Evolutionary conservation across 805 yeast genomes (phyloP), one percentile per base, ranked within the genome.

Genomic region (Kodamaea sagamina): DNA sequence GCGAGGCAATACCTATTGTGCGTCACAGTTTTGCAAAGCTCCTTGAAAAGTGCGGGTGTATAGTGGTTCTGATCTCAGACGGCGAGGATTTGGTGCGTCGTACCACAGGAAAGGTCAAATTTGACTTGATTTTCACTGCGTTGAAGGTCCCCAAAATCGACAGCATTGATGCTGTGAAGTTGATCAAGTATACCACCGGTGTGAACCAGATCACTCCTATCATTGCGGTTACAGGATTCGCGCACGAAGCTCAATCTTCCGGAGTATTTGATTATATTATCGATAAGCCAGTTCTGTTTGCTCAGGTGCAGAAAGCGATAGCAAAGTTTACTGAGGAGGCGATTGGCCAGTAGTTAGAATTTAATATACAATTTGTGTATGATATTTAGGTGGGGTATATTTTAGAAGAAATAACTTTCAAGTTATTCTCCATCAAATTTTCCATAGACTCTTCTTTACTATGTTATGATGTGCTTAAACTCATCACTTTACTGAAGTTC

Each of bases 1-100:
- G 97, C 62, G 96, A 89, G 54, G 89, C 93, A 2, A 86, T 87
- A 47, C 93, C 96, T 0, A 84, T 84, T 44, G 82, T 87, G 51
- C 66, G 95, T 38, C 86, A 78, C 54, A 73, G 87, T 10, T 75
- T 84, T 19, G 75, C 80, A 32, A 78, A 75, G 46, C 73, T 82
- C 48, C 67, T 92, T 45, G 87, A 80, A 47, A 72, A 74, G 41
- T 58, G 82, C 17, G 95, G 95, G 1, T 89, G 96, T 65, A 79
- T 83, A 9, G 96, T 89, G 6, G 86, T 87, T 4, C 71, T 86
- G 2, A 85, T 87, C 5, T 70, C 81, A 0, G 81, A 82, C 46
- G 96, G 95, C 1, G 92, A 89, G 47, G 97, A 89, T 47, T 71
- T 89, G 46, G 77, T 89, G 10, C 74, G 93, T 47, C 68, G 93